Percentiles rank a stretch among this genome's conserved stretches.
Conservation (phyloP, 2,329 filamentous ascomycete species). For the Sarocladium oryzae region DNA sequence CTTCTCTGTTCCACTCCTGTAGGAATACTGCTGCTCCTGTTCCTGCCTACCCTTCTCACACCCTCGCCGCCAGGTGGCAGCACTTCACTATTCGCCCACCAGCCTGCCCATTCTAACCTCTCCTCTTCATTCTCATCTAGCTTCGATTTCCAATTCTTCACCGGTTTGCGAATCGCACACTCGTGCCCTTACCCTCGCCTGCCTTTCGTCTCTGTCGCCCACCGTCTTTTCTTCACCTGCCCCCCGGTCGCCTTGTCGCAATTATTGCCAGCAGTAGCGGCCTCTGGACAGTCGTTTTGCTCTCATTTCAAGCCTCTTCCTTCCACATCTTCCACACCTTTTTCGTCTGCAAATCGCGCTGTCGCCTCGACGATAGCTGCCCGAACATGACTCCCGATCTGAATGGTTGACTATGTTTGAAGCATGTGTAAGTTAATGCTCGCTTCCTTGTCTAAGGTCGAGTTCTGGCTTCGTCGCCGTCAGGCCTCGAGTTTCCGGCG, state of each 20-base stretch:
- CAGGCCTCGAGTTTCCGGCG: background rate
- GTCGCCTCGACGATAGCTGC: constrained; percentile 23
- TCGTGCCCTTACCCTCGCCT: background rate
- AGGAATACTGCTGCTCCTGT: too few relatives aligned
- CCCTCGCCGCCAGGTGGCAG: too few relatives aligned
- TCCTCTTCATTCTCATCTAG: constrained; percentile 4
- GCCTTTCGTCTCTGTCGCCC: background rate
- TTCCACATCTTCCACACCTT: background rate
- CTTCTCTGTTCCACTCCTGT: too few relatives aligned
- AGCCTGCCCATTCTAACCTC: background rate
- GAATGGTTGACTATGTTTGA: constrained; percentile 31
- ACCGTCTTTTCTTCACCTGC: background rate
- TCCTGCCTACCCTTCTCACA: too few relatives aligned
- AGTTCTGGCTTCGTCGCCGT: background rate
- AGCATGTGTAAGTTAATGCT: constrained; percentile 34
- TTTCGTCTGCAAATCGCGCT: constrained; percentile 15
- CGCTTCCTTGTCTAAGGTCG: background rate
- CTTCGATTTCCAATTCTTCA: background rate
- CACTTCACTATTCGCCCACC: background rate
- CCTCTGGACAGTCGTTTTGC: too few relatives aligned
- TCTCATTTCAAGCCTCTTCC: background rate
- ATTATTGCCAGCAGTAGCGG: too few relatives aligned
- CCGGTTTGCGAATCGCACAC: background rate
- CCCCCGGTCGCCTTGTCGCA: too few relatives aligned
- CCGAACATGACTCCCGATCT: constrained; percentile 26